These are phyloP conservation scores for Heliamphora pulchella DNA, from an alignment of 179 eudicot species.

Conservation along the genomic window DNA sequence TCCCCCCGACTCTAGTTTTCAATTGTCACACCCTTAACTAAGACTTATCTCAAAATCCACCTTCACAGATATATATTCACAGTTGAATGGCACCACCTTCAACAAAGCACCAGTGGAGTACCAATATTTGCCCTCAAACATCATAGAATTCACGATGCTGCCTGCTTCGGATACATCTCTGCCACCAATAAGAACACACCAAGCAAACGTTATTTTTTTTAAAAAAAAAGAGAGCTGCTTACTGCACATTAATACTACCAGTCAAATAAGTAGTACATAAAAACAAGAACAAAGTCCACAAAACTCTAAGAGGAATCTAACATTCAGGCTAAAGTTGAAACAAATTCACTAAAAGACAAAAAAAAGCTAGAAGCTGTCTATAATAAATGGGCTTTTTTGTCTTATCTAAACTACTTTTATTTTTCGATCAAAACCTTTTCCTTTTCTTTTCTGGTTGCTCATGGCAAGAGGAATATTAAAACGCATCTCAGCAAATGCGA, in stretches of 20 bases:
- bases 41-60: not conserved
- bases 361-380: too few relatives aligned
- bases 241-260: not conserved
- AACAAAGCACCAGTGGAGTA: not conserved
- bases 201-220: not conserved
- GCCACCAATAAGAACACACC: not conserved
- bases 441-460: too few relatives aligned
- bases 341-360: too few relatives aligned
- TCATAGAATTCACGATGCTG: not conserved
- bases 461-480: too few relatives aligned
- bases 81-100: conserved; percentile 1
- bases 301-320: not conserved
- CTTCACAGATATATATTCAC: not conserved
- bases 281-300: not conserved
- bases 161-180: not conserved
- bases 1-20: not conserved
- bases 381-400: too few relatives aligned
- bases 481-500: too few relatives aligned
- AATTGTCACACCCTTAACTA: not conserved
- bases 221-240: not conserved
- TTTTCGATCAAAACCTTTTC: too few relatives aligned
- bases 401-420: too few relatives aligned
- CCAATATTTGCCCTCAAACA: not conserved
- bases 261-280: not conserved
- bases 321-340: too few relatives aligned